These are phyloP conservation scores for Colletotrichum sp. DNA, from an alignment of 2,329 filamentous ascomycete species.

Conservation along the genomic window DNA sequence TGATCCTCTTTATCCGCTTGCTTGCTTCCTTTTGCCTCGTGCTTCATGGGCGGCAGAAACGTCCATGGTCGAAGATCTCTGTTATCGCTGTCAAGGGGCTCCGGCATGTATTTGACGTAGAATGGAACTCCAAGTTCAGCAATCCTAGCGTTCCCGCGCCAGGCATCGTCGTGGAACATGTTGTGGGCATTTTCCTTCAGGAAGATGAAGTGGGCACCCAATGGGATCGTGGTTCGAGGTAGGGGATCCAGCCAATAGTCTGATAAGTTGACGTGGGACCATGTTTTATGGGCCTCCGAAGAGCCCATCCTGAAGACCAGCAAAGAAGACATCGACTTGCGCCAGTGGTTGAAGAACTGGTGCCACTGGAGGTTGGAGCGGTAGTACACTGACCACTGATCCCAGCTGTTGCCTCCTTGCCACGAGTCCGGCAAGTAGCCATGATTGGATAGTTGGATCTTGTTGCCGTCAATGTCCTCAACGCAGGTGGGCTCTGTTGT, in stretches of 20 bases:
- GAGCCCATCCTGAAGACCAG: not conserved
- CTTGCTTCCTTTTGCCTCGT: not conserved
- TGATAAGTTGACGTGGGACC: not conserved
- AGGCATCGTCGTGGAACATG: not conserved
- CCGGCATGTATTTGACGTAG: not conserved
- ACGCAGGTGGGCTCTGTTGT: not conserved
- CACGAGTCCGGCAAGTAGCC: not conserved
- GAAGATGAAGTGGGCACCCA: not conserved
- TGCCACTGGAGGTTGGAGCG: not conserved
- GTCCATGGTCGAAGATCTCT: not conserved
- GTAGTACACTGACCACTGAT: not conserved
- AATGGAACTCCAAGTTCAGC: not conserved
- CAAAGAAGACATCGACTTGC: not conserved
- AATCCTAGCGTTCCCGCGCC: not conserved
- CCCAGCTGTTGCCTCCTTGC: not conserved
- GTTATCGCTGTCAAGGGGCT: not conserved
- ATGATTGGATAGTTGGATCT: not conserved
- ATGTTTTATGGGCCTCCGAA: not conserved
- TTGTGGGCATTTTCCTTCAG: not conserved
- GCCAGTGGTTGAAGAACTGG: not conserved
- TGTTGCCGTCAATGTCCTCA: not conserved
- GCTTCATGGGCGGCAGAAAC: not conserved
- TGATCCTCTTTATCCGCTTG: too few species aligned
- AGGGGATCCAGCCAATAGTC: not conserved
- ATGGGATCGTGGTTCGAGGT: not conserved